Evolutionary conservation across 208 protist genomes (phyloP).

Genomic region (Giardia duodenalis): DNA sequence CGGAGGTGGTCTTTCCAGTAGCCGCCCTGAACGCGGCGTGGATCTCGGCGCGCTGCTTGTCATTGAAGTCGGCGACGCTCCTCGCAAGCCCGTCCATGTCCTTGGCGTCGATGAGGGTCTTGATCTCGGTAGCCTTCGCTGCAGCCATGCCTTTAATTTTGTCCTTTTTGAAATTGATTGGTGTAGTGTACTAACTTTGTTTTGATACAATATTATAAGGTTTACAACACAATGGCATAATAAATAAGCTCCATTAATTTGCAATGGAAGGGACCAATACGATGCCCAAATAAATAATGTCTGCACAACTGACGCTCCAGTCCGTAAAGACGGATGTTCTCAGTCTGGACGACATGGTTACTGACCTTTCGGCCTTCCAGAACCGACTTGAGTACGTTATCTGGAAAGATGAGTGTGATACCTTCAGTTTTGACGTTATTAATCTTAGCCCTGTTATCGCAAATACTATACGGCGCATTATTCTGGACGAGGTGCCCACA

Average conservation of each 20-base stretch:
- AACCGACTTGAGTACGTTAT: neutral
- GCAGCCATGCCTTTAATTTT: too few species aligned
- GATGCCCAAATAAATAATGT: too few species aligned
- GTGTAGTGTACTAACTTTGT: too few species aligned
- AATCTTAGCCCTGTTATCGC: slow-evolving; percentile 51
- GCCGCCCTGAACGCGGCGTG: neutral
- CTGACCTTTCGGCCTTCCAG: neutral
- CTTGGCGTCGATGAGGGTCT: neutral
- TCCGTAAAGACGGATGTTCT: neutral
- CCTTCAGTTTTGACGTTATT: neutral
- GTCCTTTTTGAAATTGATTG: too few species aligned
- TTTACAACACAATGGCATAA: too few species aligned
- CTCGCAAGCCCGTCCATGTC: neutral
- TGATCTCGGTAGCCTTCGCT: neutral
- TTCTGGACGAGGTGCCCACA: slow-evolving; percentile 91
- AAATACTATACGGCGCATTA: slow-evolving; percentile 81
- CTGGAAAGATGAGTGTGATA: neutral
- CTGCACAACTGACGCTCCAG: neutral
- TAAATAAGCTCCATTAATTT: too few species aligned
- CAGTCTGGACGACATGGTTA: neutral
- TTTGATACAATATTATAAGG: too few species aligned
- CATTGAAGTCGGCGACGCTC: neutral
- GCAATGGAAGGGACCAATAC: too few species aligned
- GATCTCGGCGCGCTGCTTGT: neutral
- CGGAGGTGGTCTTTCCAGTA: neutral